Evolutionary conservation across 2,329 filamentous ascomycete genomes (phyloP), one percentile per base, ranked within the genome.

Genomic region (Penicillium sp.): DNA sequence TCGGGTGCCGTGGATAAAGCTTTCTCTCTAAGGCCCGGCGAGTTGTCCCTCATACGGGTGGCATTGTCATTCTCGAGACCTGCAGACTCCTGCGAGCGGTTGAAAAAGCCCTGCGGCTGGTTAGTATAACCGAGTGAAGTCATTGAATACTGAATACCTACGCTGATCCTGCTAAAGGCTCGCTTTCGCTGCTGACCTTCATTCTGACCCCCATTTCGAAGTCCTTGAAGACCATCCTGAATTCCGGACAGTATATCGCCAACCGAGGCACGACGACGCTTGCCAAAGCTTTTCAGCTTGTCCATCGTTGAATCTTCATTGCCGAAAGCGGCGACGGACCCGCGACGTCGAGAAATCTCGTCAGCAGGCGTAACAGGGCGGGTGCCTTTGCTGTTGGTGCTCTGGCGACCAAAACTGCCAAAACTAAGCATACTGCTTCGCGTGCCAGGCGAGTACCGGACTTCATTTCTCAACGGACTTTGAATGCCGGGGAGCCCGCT

Each of bases 221-320:
- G 34, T 1, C 25, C 44, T 18, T 50, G 49, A n/a, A 43, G 29
- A 17, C 39, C 46, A 15, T 48, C 47, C 37, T 50, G 48, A 30
- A 52, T 31, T 7, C 41, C 44, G 15, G 53, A 31, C 12, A 50
- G 30, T 7, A 52, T 35, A 41, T 51, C 50, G 16, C 50, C 45
- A 12, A 54, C 45, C 2, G 58, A 61, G 10, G 48, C 37, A 12
- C 56, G 51, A 12, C 55, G 56, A 17, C 54, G 51, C 26, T 44
- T 52, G n/a, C 51, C 45, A 15, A 59, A 52, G 22, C 39, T 48
- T 34, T 56, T 60, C 38, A 60, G 32, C 33, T 54, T 61, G 15
- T 48, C 48, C 41, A 55, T 52, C 28, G 50, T 43, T 10, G 56
- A 52, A 20, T 49, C 46, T n/a, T 30, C 30, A 16, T 45, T 49